Percentiles rank a stretch among this genome's conserved stretches.
These are phyloP conservation scores for Mucor sp. DNA, from an alignment of 371 early-diverging fungal genomes.

Conservation along the genomic window DNA sequence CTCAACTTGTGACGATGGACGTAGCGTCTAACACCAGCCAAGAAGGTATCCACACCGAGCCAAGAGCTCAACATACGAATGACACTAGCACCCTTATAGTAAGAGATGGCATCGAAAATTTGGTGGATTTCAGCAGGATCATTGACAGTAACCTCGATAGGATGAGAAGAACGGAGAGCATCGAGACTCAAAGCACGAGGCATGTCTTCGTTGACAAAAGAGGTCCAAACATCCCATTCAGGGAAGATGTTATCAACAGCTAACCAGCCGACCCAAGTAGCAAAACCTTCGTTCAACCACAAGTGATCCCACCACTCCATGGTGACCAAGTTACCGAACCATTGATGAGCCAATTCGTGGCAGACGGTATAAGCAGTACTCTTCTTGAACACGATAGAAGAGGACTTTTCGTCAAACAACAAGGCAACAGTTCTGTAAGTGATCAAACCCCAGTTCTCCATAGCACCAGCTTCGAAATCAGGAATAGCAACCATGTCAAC, in stretches of 20 bases:
- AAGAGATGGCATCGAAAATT: conserved; percentile 80
- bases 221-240: conserved; percentile 78
- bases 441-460: conserved; percentile 94
- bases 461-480: conserved; percentile 85
- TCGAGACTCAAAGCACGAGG: conserved; percentile 76
- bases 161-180: conserved; percentile 77
- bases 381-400: conserved; percentile 72
- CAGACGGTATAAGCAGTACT: conserved; percentile 84
- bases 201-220: conserved; percentile 77
- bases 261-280: conserved; percentile 88
- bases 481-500: conserved; percentile 91
- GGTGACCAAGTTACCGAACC: conserved; percentile 88
- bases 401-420: conserved; percentile 72
- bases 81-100: conserved; percentile 91
- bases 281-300: conserved; percentile 97
- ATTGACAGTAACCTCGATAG: conserved; percentile 85
- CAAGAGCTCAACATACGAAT: conserved; percentile 85
- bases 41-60: conserved; percentile 59
- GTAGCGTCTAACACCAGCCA: conserved; percentile 80
- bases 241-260: conserved; percentile 82
- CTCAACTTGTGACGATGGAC: conserved; percentile 74
- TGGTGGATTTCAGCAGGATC: conserved; percentile 76
- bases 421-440: conserved; percentile 84
- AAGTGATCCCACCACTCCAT: conserved; percentile 94
- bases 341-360: conserved; percentile 95